Evolutionary conservation across 2,329 filamentous ascomycete species (phyloP).

Genomic region (Xylariaceae sp.): DNA sequence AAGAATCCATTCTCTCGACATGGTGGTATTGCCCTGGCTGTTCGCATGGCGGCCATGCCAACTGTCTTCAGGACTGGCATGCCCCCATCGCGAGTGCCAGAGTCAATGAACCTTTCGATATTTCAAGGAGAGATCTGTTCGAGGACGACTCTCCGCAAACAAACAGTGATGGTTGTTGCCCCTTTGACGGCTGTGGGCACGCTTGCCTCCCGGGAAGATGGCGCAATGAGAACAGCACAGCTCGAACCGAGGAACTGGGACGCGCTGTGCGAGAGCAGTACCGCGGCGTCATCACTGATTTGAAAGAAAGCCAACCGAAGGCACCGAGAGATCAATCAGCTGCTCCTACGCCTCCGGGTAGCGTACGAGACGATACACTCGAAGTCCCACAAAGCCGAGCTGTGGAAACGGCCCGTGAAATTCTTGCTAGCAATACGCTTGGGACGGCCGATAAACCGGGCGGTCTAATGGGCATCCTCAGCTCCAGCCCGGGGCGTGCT

Average conservation of each 20-base stretch:
- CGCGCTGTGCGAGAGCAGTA: conserved; percentile 43
- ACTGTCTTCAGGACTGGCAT: conserved; percentile 58
- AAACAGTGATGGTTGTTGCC: conserved; percentile 54
- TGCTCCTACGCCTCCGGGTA: conserved; percentile 20
- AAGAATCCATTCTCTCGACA: conserved; percentile 35
- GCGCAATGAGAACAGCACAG: conserved; percentile 43
- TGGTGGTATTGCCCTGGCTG: conserved; percentile 64
- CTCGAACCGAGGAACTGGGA: conserved; percentile 48
- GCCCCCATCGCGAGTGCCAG: conserved; percentile 28
- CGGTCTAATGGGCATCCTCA: conserved; percentile 46
- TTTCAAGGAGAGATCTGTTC: conserved; percentile 11
- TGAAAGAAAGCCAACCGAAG: conserved; percentile 17
- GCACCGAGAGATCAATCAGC: conserved; percentile 14
- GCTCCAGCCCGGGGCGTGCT: conserved; percentile 44
- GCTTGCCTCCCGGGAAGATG: conserved; percentile 56
- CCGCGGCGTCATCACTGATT: conserved; percentile 22
- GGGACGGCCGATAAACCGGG: conserved; percentile 16
- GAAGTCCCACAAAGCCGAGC: conserved; percentile 56
- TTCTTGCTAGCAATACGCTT: conserved; percentile 31
- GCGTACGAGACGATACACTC: conserved; percentile 44
- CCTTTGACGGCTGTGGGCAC: conserved; percentile 60
- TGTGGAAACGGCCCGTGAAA: conserved; percentile 55
- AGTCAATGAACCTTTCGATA: conserved; percentile 1
- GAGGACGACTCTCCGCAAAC: conserved; percentile 32
- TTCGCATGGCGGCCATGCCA: conserved; percentile 57